Evolutionary conservation across 2,329 filamentous ascomycete genomes (phyloP).

Genomic region (Fusarium anthophilum): DNA sequence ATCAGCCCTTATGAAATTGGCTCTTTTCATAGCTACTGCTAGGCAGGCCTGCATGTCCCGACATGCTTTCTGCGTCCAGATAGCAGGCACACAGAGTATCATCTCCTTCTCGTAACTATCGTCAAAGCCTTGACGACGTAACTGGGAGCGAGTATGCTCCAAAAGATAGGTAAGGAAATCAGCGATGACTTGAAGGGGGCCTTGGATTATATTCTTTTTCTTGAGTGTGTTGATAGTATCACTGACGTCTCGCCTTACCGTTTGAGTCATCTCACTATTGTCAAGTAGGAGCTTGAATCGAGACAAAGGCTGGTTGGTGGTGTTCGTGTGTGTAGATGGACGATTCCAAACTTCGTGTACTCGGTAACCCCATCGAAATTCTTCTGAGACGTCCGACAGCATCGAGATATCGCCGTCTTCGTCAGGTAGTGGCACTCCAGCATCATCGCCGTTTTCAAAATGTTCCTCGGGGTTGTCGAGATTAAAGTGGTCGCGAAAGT

Average conservation of each 20-base stretch:
- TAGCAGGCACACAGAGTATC: background rate
- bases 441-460: background rate
- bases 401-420: background rate
- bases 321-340: background rate
- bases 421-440: too few species aligned
- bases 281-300: constrained; percentile 7
- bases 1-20: background rate
- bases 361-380: background rate
- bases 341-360: background rate
- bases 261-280: fast-evolving
- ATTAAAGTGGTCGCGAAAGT: background rate
- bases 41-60: background rate
- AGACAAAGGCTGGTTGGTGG: background rate
- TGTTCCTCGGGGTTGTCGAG: background rate
- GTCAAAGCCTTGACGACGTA: background rate
- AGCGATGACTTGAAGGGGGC: background rate
- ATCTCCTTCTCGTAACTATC: background rate
- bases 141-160: background rate
- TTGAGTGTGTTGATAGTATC: background rate
- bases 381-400: fast-evolving
- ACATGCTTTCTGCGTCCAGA: background rate
- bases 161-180: background rate
- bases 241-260: fast-evolving
- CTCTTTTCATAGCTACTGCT: background rate
- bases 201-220: fast-evolving